Evolutionary conservation across 805 yeast species (phyloP).

Genomic region (Lipomyces mesembrius): DNA sequence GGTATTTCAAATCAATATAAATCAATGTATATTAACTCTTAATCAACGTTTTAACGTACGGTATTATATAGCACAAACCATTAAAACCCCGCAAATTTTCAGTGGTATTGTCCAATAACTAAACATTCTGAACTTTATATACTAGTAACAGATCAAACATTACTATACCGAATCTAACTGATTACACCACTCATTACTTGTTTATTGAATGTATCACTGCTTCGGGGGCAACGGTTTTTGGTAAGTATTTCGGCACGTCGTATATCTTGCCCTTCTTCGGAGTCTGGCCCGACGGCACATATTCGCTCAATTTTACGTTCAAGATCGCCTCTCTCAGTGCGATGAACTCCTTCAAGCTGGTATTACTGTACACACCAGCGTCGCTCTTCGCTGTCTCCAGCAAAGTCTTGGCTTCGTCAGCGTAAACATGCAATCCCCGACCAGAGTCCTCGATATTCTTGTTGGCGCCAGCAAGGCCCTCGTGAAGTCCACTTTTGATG

Average conservation of each 20-base stretch:
- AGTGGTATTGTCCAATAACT: not conserved
- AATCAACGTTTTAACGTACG: not conserved
- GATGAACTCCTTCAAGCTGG: conserved; percentile 14
- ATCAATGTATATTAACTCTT: not conserved
- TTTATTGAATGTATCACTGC: not conserved
- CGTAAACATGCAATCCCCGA: conserved; percentile 23
- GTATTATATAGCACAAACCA: not conserved
- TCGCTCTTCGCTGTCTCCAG: conserved; percentile 19
- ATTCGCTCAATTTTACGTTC: conserved; percentile 12
- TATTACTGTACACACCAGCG: conserved; percentile 9
- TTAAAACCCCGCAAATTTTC: not conserved
- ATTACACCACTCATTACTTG: not conserved
- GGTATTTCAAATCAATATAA: not conserved
- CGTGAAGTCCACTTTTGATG: conserved; percentile 12
- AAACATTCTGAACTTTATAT: not conserved
- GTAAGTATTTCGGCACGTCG: conserved; percentile 21
- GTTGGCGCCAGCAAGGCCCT: conserved; percentile 14
- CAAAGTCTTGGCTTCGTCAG: conserved; percentile 13
- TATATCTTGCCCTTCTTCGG: conserved; percentile 30
- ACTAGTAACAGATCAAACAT: not conserved
- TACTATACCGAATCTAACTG: not conserved
- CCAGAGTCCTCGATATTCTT: conserved; percentile 23
- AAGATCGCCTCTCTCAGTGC: conserved; percentile 26
- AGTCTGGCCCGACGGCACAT: conserved; percentile 26
- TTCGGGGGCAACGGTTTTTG: conserved; percentile 16